These are phyloP conservation scores for Aspergillus sclerotialis DNA, from an alignment of 2,329 filamentous ascomycete genomes.

Conservation along the genomic window DNA sequence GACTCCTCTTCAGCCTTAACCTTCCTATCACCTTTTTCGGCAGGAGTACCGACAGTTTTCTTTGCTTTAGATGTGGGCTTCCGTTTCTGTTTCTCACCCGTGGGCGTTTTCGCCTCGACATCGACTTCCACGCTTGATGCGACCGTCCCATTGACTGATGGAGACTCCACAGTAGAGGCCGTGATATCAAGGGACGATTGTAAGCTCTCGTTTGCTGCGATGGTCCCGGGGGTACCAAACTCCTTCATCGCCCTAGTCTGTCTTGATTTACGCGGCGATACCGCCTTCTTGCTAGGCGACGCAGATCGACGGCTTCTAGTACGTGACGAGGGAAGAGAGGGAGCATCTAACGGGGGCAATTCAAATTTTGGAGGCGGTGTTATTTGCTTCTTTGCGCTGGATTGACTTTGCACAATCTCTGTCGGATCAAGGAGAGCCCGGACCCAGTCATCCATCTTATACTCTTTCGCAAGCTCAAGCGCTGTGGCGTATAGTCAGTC, in stretches of 20 bases:
- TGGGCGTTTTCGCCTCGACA: slow-evolving; percentile 11
- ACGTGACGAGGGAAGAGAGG: slow-evolving; percentile 28
- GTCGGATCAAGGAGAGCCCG: slow-evolving; percentile 84
- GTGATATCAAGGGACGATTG: slow-evolving; percentile 43
- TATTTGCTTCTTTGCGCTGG: slow-evolving; percentile 69
- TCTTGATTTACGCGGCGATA: slow-evolving; percentile 49
- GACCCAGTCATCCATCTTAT: slow-evolving; percentile 80
- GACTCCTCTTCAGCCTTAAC: slow-evolving; percentile 66
- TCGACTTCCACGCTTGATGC: slow-evolving; percentile 23
- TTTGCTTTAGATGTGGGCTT: slow-evolving; percentile 18
- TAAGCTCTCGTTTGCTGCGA: slow-evolving; percentile 41
- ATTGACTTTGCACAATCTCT: slow-evolving; percentile 62
- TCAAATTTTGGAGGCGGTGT: slow-evolving; percentile 75
- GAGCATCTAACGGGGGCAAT: slow-evolving; percentile 40
- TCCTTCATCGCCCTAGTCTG: slow-evolving; percentile 44
- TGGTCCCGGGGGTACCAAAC: slow-evolving; percentile 42
- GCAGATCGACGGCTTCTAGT: slow-evolving; percentile 53
- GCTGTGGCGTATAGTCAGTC: slow-evolving; percentile 47
- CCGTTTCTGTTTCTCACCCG: slow-evolving; percentile 19
- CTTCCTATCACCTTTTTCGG: slow-evolving; percentile 28
- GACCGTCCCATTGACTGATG: slow-evolving; percentile 16
- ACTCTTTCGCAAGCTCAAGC: slow-evolving; percentile 76
- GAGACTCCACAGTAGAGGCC: slow-evolving; percentile 22
- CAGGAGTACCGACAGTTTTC: slow-evolving; percentile 7
- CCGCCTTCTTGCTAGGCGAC: slow-evolving; percentile 47